phyloP scores from a whole-genome alignment of 2,329 filamentous ascomycete genomes.

The Paracorniculantispora psalliotae region DNA sequence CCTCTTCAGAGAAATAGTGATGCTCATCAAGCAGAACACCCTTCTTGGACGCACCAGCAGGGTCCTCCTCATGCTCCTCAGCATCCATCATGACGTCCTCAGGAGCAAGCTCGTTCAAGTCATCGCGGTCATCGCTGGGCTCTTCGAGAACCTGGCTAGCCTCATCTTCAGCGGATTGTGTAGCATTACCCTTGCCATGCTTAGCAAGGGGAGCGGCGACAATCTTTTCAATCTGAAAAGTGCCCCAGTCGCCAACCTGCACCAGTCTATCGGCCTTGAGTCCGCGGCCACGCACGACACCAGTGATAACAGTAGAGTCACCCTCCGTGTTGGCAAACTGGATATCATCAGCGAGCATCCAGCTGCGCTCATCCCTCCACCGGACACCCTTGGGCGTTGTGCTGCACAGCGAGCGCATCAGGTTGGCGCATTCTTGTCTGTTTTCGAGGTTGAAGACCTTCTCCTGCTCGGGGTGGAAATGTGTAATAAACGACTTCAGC shows the following conservation, averaged over 20 bases:
- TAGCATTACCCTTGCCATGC: slow-evolving; percentile 62
- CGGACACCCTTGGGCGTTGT: slow-evolving; percentile 88
- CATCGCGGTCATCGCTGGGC: slow-evolving; percentile 76
- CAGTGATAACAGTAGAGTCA: slow-evolving; percentile 70
- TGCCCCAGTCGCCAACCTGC: slow-evolving; percentile 89
- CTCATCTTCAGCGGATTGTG: slow-evolving; percentile 59
- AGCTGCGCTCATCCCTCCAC: slow-evolving; percentile 93
- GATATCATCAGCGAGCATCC: slow-evolving; percentile 86
- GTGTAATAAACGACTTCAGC: slow-evolving; percentile 85
- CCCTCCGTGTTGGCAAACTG: slow-evolving; percentile 59
- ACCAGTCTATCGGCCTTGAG: slow-evolving; percentile 86
- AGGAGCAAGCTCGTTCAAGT: slow-evolving; percentile 76
- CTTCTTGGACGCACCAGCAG: slow-evolving; percentile 54
- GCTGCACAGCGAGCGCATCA: slow-evolving; percentile 86
- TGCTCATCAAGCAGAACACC: slow-evolving; percentile 94
- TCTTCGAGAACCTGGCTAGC: slow-evolving; percentile 58
- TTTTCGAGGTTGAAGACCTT: slow-evolving; percentile 87
- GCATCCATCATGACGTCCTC: slow-evolving; percentile 73
- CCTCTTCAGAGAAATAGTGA: slow-evolving; percentile 94
- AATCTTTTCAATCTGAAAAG: slow-evolving; percentile 89
- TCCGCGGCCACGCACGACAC: slow-evolving; percentile 77
- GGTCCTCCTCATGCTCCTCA: slow-evolving; percentile 47
- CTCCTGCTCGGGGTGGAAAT: slow-evolving; percentile 89
- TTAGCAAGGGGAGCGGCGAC: slow-evolving; percentile 64
- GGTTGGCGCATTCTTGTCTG: slow-evolving; percentile 83